Evolutionary conservation across 192 early-diverging fungal genomes (phyloP).

Genomic region (Coemansia sp.): DNA sequence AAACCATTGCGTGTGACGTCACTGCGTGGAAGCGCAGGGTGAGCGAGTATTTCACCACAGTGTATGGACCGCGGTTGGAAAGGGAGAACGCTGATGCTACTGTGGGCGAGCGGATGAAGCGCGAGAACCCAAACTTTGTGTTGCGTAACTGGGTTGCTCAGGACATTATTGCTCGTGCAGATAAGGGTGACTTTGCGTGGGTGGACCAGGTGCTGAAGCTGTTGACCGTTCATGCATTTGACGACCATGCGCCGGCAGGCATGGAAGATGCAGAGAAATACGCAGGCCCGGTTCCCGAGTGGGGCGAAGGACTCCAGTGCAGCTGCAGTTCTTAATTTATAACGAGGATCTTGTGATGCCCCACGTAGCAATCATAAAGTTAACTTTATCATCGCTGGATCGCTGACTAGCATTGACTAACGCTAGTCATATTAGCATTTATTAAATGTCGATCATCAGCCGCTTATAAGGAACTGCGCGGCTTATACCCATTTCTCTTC

Average conservation of each 20-base stretch:
- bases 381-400: too few relatives aligned
- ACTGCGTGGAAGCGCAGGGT: slow-evolving; percentile 14
- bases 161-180: slow-evolving; percentile 59
- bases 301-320: slow-evolving; percentile 68
- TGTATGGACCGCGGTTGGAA: slow-evolving; percentile 61
- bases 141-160: slow-evolving; percentile 80
- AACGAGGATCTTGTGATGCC: too few relatives aligned
- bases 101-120: slow-evolving; percentile 59
- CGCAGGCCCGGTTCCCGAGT: slow-evolving; percentile 58
- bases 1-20: slow-evolving; percentile 21
- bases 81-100: neutral
- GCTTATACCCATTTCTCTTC: too few relatives aligned
- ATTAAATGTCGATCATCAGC: too few relatives aligned
- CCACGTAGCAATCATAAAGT: too few relatives aligned
- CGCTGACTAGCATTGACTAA: too few relatives aligned
- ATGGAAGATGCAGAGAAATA: slow-evolving; percentile 41
- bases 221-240: slow-evolving; percentile 57
- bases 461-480: too few relatives aligned
- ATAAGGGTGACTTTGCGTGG: slow-evolving; percentile 46
- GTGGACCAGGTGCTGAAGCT: slow-evolving; percentile 42
- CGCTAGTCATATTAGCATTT: too few relatives aligned
- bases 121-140: slow-evolving; percentile 73
- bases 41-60: slow-evolving; percentile 26
- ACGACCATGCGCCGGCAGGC: slow-evolving; percentile 37
- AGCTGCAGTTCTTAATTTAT: slow-evolving; percentile 67